Evolutionary conservation across 1,284 basidiomycete genomes (phyloP).

Genomic region (Cutaneotrichosporon spelunceum): DNA sequence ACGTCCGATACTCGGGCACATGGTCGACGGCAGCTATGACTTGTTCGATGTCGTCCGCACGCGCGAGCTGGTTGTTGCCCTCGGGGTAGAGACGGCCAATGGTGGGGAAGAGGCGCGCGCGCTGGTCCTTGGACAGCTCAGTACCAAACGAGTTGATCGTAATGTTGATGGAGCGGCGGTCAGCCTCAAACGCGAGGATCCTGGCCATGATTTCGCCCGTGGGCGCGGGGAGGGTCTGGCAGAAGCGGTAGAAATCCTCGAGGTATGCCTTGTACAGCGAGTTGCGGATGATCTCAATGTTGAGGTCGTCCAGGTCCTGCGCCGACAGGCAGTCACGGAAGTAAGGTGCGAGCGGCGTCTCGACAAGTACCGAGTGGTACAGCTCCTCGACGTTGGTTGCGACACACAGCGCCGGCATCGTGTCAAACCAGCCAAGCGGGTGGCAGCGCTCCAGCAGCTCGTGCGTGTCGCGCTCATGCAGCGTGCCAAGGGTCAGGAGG

Average conservation of each 20-base stretch:
- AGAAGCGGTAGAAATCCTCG: constrained; percentile 92
- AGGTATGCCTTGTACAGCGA: constrained; percentile 99
- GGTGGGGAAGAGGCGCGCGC: constrained; percentile 90
- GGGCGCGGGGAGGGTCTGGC: constrained; percentile 71
- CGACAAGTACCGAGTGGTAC: constrained; percentile 93
- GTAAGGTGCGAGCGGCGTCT: constrained; percentile 95
- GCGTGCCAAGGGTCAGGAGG: constrained; percentile 91
- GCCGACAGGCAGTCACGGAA: constrained; percentile 95
- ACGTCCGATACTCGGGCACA: constrained; percentile 82
- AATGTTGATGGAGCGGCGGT: constrained; percentile 94
- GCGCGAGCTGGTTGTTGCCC: constrained; percentile 89
- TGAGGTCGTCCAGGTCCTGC: constrained; percentile 94
- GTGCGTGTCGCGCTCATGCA: constrained; percentile 96
- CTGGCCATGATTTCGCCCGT: constrained; percentile 85
- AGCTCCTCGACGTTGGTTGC: constrained; percentile 99
- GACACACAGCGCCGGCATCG: constrained; percentile 98
- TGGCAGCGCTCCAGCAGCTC: constrained; percentile 96
- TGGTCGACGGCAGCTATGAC: constrained; percentile 84
- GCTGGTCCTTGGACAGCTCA: constrained; percentile 89
- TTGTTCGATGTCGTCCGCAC: constrained; percentile 93
- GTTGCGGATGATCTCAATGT: constrained; percentile 99
- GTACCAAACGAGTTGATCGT: constrained; percentile 99
- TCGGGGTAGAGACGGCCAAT: constrained; percentile 93
- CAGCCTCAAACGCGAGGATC: constrained; percentile 93
- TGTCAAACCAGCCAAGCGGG: constrained; percentile 94